These are phyloP conservation scores for Petunia secreta DNA, from an alignment of 257 asterid species.

Conservation along the genomic window DNA sequence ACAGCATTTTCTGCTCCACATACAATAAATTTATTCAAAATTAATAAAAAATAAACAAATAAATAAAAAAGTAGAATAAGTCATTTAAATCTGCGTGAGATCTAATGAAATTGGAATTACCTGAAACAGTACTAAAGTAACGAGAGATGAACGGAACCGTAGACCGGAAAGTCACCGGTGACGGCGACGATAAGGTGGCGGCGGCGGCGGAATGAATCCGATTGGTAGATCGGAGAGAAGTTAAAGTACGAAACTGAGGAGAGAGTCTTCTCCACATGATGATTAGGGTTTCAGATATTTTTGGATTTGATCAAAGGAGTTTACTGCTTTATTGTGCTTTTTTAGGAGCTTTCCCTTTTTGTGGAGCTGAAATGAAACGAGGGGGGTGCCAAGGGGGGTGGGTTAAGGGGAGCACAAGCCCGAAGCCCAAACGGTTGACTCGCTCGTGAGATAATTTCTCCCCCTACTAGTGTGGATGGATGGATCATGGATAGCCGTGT, in stretches of 20 bases:
- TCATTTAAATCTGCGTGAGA: background rate
- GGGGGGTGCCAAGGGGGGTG: background rate
- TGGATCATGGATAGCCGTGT: background rate
- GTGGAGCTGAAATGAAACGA: constrained; percentile 7
- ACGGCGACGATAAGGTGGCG: constrained; percentile 27
- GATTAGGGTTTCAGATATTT: constrained; percentile 28
- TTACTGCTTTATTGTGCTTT: background rate
- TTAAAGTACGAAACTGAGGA: constrained; percentile 51
- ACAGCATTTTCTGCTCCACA: constrained; percentile 46
- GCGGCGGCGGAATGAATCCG: constrained; percentile 39
- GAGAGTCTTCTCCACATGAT: constrained; percentile 85
- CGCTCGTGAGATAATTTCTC: constrained; percentile 34
- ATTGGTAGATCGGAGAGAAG: constrained; percentile 59
- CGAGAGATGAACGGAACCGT: constrained; percentile 45
- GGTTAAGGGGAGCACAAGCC: constrained; percentile 23
- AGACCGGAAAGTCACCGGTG: constrained; percentile 44
- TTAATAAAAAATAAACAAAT: background rate
- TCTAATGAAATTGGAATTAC: constrained; percentile 47
- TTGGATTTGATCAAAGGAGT: constrained; percentile 52
- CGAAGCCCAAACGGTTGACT: constrained; percentile 34
- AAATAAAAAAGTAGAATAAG: background rate
- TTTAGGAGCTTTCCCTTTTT: background rate
- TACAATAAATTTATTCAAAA: background rate
- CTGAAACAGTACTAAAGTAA: constrained; percentile 60
- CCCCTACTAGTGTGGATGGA: background rate